Base-by-base conservation (phyloP, 176 grass and related monocot species). In the Poa pratensis region DNA sequence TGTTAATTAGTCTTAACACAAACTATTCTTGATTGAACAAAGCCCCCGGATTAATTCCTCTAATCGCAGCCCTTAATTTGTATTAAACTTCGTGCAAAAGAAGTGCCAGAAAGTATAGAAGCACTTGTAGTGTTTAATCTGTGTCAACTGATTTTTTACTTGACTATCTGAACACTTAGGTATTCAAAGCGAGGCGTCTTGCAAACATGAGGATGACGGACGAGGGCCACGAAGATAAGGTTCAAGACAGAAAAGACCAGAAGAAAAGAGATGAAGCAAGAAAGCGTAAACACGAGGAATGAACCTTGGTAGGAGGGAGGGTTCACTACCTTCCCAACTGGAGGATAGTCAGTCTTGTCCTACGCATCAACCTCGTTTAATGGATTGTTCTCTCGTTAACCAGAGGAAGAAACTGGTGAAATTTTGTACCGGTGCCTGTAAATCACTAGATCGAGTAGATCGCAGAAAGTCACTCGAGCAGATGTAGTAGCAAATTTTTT, bases 211-310 rank as follows among this genome's bases (percentile, higher is more conserved):
- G 87, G 84, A 90, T 82, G 80, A 69, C 80, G n/a, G 96, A 99
- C 9, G 93, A 96, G 48, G 96, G 96, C 49, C 92, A 94, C 5
- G 84, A 94, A 85, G 93, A 99, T 11, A 86, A 82, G 78, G 96
- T 90, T 27, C 85, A 94, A 43, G 73, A 84, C 9, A 94, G 91
- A 40, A 92, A 87, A 89, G 89, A 87, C 32, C 96, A 92, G 51
- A 99, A 99, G 85, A 87, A 91, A 65, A 86, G 86, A 81, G 79
- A 87, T 23, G 23, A 84, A 24, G 83, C 67, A 34, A 79, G 94
- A 61, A 94, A 95, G 86, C 81, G 96, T 34, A 92, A 94, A 57
- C 77, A 83, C 1, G 76, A 84, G 63, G 78, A 80, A 37, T 84
- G 81, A 90, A 76, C n/a, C 45, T 48, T 48, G 10, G 45, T 48